Base-by-base conservation (phyloP, 768 basidiomycete genomes). In the Xerocomus spinulosus region DNA sequence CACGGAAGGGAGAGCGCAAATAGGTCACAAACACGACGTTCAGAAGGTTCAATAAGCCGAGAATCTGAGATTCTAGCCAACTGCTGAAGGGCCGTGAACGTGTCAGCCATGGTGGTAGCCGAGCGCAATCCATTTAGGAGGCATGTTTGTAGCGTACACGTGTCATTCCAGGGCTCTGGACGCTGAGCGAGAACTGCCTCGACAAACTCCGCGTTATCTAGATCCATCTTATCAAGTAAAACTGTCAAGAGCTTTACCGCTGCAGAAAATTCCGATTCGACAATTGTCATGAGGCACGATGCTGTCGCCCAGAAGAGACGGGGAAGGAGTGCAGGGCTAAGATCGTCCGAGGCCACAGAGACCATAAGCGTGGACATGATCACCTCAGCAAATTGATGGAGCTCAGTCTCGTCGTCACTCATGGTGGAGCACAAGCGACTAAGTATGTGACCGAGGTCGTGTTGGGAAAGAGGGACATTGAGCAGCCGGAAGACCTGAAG, bases 401-500 rank as follows among this genome's bases (percentile, higher is more conserved):
- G 83, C 52, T 85, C 85, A 14, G 78, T 73, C 54, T 91, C 87
- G 8, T 83, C 66, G 9, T 82, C 83, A 2, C 90, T 82, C 32
- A 95, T 80, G 9, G 88, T 91, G 57, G 85, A 88, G 14, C 90
- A 90, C 8, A 95, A 70, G 23, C 93, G 79, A 25, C 87, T 87
- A 4, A 97, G 75, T 20, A 94, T 73, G 40, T 85, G 77, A 2
- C 87, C 87, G 15, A 96, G 74, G 64, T 89, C 85, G 8, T 75
- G 68, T 48, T 83, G 79, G 44, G 80, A 82, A 33, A 91, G 76
- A 23, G 77, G 73, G 0, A 91, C 86, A 60, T 82, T 79, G 18
- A 96, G 71, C 1, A 86, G 80, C 30, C 91, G 83, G 68, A 90
- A 92, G n/a, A 92, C 73, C 63, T 96, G 93, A 50, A 96, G 72